These are phyloP conservation scores for Daldinia concentrica DNA, from an alignment of 495 filamentous ascomycete genomes.

Conservation along the genomic window DNA sequence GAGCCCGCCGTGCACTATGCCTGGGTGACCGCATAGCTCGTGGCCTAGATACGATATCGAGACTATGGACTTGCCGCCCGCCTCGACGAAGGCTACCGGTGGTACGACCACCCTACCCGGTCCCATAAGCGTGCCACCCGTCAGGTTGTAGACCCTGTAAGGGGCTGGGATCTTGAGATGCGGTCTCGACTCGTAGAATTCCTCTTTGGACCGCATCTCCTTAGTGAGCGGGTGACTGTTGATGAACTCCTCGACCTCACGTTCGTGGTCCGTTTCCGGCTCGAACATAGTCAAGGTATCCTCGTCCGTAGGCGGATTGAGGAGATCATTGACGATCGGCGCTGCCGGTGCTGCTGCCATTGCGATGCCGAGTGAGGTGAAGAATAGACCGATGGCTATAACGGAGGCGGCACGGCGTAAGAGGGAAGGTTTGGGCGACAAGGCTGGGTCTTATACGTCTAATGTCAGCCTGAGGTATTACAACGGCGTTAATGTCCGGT, in stretches of 20 bases:
- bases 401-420: conserved; percentile 38
- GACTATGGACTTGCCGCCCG: conserved; percentile 74
- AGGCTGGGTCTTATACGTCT: conserved; percentile 1
- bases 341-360: conserved; percentile 62
- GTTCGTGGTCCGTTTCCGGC: conserved; percentile 67
- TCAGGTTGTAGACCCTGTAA: conserved; percentile 77
- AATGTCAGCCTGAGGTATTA: conserved; percentile 17
- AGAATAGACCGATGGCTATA: conserved; percentile 53
- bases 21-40: conserved; percentile 89
- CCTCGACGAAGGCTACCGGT: conserved; percentile 77
- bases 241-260: conserved; percentile 75
- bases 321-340: conserved; percentile 53
- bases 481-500: background rate
- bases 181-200: conserved; percentile 80
- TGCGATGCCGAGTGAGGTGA: conserved; percentile 61
- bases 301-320: conserved; percentile 70
- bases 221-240: conserved; percentile 75
- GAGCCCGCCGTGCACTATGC: conserved; percentile 90
- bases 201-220: conserved; percentile 71
- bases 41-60: conserved; percentile 81
- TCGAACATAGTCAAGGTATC: conserved; percentile 75
- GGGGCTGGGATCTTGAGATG: conserved; percentile 81
- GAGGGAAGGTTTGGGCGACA: conserved; percentile 25
- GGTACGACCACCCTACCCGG: conserved; percentile 82
- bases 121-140: conserved; percentile 80